Conservation (phyloP, 202 grass and related monocot genomes). For the Carex arenaria region DNA sequence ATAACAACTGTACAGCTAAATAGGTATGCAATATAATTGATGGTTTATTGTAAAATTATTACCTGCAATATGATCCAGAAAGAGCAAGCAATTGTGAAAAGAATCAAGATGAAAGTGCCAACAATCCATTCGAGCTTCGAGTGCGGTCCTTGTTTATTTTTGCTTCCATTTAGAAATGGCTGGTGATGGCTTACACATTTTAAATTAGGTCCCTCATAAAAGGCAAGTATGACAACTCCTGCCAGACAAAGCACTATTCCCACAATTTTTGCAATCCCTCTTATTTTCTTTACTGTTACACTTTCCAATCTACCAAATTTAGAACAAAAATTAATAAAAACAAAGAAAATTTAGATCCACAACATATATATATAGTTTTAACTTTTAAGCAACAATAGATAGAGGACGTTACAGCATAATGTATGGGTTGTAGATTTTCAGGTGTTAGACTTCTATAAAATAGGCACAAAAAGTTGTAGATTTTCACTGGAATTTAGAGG, state of each 20-base stretch:
- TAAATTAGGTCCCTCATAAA: slow-evolving; percentile 47
- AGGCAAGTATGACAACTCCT: slow-evolving; percentile 28
- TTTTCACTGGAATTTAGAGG: neutral
- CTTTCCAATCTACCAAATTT: slow-evolving; percentile 34
- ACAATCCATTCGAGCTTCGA: slow-evolving; percentile 32
- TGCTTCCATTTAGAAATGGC: slow-evolving; percentile 17
- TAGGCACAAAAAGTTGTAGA: too few species aligned
- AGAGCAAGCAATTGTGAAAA: slow-evolving; percentile 34
- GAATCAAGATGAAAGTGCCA: slow-evolving; percentile 37
- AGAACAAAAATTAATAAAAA: neutral
- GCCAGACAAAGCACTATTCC: slow-evolving; percentile 37
- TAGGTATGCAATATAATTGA: neutral
- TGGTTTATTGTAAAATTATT: neutral
- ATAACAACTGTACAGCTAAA: neutral
- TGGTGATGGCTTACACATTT: slow-evolving; percentile 39
- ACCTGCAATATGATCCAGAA: slow-evolving; percentile 51
- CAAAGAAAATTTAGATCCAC: neutral
- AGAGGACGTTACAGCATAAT: neutral
- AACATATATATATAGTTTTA: too few species aligned
- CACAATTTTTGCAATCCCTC: slow-evolving; percentile 35
- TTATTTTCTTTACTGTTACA: slow-evolving; percentile 31
- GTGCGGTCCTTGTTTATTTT: slow-evolving; percentile 5
- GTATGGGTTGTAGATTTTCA: neutral
- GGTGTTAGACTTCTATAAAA: neutral
- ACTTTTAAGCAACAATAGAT: neutral